phyloP scores from a whole-genome alignment of 2,329 filamentous ascomycete genomes.

The Cryoendolithus antarcticus region DNA sequence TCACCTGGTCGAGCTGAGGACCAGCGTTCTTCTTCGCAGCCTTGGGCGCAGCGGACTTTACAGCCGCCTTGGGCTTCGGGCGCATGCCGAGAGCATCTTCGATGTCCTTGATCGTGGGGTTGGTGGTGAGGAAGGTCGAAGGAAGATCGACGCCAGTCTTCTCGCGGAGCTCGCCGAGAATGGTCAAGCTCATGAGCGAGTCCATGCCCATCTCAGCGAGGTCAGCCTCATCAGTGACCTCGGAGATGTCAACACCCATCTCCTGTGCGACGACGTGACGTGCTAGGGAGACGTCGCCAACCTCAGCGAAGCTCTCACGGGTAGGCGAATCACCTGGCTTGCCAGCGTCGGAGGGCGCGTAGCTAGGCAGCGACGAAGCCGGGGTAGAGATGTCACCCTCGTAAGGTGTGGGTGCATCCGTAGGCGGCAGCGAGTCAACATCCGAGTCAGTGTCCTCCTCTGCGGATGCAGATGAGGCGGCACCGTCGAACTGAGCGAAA shows the following conservation, averaged over 20 bases:
- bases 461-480: conserved; percentile 18
- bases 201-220: conserved; percentile 47
- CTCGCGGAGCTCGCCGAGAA: conserved; percentile 39
- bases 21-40: conserved; percentile 15
- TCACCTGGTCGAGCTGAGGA: conserved; percentile 35
- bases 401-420: conserved; percentile 31
- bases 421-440: conserved; percentile 30
- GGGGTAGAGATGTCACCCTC: conserved; percentile 33
- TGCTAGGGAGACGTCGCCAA: conserved; percentile 32
- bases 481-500: conserved; percentile 35
- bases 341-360: conserved; percentile 27
- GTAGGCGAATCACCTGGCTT: conserved; percentile 23
- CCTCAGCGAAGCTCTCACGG: conserved; percentile 22
- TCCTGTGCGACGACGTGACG: conserved; percentile 39
- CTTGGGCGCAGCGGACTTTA: conserved; percentile 17
- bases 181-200: conserved; percentile 40
- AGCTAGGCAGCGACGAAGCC: conserved; percentile 36
- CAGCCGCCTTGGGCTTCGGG: conserved; percentile 27
- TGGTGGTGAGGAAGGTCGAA: conserved; percentile 45
- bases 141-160: conserved; percentile 38
- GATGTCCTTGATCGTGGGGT: conserved; percentile 52
- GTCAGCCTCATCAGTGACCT: conserved; percentile 45
- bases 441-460: conserved; percentile 24
- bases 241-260: conserved; percentile 54
- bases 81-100: conserved; percentile 51